phyloP scores from a whole-genome alignment of 352 stramenopile genomes.

The Globisporangium nodosum region DNA sequence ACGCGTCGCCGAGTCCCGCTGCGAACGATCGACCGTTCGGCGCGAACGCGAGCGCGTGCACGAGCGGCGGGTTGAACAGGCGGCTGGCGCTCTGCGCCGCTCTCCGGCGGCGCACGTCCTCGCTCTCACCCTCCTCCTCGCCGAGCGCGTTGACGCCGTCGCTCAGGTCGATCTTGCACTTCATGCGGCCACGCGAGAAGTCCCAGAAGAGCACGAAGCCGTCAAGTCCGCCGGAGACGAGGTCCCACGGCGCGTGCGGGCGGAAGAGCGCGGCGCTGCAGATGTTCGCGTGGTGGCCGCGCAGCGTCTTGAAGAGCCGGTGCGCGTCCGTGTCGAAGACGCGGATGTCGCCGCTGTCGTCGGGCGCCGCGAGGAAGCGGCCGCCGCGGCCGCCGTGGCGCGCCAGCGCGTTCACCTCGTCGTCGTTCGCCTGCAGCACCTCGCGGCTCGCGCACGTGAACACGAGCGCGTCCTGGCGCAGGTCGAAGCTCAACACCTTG shows the following conservation, averaged over 20 bases:
- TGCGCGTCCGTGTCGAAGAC: slow-evolving; percentile 59
- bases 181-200: slow-evolving; percentile 59
- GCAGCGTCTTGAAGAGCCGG: slow-evolving; percentile 55
- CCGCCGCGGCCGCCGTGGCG: slow-evolving; percentile 39
- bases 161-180: slow-evolving; percentile 69
- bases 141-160: slow-evolving; percentile 32
- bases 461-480: slow-evolving; percentile 52
- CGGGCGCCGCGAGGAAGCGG: slow-evolving; percentile 54
- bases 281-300: slow-evolving; percentile 63
- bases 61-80: slow-evolving; percentile 73
- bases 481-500: slow-evolving; percentile 66
- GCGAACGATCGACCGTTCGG: slow-evolving; percentile 58
- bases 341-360: slow-evolving; percentile 66
- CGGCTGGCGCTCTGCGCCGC: slow-evolving; percentile 16
- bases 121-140: neutral
- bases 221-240: slow-evolving; percentile 69
- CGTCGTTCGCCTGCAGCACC: slow-evolving; percentile 52
- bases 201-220: slow-evolving; percentile 73
- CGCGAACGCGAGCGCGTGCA: slow-evolving; percentile 61
- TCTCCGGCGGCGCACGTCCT: no score
- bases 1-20: slow-evolving; percentile 58
- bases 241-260: slow-evolving; percentile 63
- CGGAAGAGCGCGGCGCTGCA: slow-evolving; percentile 64
- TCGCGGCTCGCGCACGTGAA: slow-evolving; percentile 46
- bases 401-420: slow-evolving; percentile 65